Base-by-base conservation (phyloP, 2,329 filamentous ascomycete species). In the Alternaria sp. region DNA sequence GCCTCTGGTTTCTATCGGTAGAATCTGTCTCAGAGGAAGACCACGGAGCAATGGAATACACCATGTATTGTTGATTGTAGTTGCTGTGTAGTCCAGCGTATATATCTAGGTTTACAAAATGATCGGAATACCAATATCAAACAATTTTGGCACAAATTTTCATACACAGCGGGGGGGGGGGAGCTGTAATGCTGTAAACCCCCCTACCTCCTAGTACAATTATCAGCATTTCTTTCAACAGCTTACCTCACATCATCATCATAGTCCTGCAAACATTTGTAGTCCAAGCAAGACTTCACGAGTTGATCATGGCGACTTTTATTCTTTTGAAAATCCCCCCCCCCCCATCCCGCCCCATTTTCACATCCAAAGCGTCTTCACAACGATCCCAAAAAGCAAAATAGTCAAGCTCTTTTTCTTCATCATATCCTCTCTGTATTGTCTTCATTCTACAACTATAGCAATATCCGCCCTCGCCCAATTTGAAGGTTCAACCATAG, bases 1-100 rank as follows among this genome's bases (percentile, higher is more conserved):
- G 70, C 52, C 3, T 40, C 56, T 41, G 56, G 70, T 0, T 74
- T 71, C 44, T 74, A 74, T 34, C 56, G 71, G 14, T 73, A 69
- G 58, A 54, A 56, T 37, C 34, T 45, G 37, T 24, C 5, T 46
- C 50, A 36, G 53, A 29, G 11, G 3, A 37, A 3, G 39, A n/a
- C 26, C 17, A 17, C 17, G 17, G 17, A 17, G 17, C 17, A 17
- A 17, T 4, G 29, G 34, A 13, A 28, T 33, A 42, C 13, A 33
- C 2, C 14, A 11, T 58, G 56, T 54, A 50, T 17, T 17, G 23
- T 26, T 33, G 37, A 17, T 50, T 9, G 31, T 48, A 40, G 21
- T 40, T 24, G 37, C 21, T 23, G 17, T 40, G 17, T 40, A 48
- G 44, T 36, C 23, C 34, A 36, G 37, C 21, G 37, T 24, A 24